phyloP scores from a whole-genome alignment of 768 basidiomycete genomes.

The Serendipita sp. region DNA sequence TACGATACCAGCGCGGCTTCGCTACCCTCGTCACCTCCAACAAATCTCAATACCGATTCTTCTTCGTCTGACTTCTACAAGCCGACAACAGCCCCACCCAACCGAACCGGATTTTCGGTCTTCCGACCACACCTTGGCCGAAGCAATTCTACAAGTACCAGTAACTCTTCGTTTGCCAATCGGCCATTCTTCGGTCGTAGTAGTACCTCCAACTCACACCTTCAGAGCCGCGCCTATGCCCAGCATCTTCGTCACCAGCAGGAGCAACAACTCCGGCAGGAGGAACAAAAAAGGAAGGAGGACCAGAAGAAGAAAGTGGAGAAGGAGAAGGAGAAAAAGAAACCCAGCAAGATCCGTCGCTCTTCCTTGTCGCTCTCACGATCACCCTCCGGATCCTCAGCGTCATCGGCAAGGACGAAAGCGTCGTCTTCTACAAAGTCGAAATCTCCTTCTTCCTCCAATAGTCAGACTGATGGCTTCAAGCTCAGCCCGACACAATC shows the following conservation, averaged over 20 bases:
- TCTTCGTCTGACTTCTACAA: not conserved
- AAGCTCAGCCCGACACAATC: constrained; percentile 1
- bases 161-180: not conserved
- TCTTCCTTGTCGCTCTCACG: not conserved
- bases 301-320: not conserved
- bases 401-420: not conserved
- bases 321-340: not conserved
- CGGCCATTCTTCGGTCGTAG: not conserved
- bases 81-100: not conserved
- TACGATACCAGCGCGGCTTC: not conserved
- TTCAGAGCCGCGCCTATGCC: not conserved
- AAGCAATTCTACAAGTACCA: not conserved
- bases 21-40: not conserved
- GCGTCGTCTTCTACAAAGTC: not conserved
- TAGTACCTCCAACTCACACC: not conserved
- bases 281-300: not conserved
- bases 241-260: constrained; percentile 1
- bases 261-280: not conserved
- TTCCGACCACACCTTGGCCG: not conserved
- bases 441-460: not conserved
- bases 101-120: not conserved
- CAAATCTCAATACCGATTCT: not conserved
- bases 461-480: not conserved
- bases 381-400: not conserved
- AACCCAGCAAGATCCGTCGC: not conserved